phyloP scores from a whole-genome alignment of 768 basidiomycete genomes.

The Termitomyces heimii region DNA sequence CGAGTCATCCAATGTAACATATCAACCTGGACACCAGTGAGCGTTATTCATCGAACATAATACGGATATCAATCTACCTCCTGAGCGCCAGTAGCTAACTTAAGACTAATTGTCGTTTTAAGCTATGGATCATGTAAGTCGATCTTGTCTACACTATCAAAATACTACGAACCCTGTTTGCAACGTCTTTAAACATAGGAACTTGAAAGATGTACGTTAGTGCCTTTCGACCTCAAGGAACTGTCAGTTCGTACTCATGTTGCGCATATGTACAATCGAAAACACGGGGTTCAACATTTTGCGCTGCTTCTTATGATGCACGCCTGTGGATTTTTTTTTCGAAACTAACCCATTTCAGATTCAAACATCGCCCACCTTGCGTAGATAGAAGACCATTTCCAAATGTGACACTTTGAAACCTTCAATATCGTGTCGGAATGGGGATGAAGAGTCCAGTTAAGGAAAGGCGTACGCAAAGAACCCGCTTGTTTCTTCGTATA shows the following conservation, averaged over 20 bases:
- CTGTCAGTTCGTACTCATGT: constrained; percentile 7
- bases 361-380: constrained; percentile 3
- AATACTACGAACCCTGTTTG: constrained; percentile 10
- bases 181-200: constrained; percentile 13
- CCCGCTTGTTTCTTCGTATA: constrained; percentile 11
- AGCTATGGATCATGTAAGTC: background rate
- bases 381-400: constrained; percentile 11
- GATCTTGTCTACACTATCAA: background rate
- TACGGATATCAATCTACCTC: constrained; percentile 1
- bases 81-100: constrained; percentile 5
- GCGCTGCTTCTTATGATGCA: constrained; percentile 11
- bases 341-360: too few species aligned
- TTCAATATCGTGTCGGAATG: background rate
- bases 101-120: background rate
- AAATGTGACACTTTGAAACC: constrained; percentile 4
- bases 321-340: constrained; percentile 2
- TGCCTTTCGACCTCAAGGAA: background rate
- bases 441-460: too few species aligned
- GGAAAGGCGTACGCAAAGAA: constrained; percentile 8
- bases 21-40: constrained; percentile 8
- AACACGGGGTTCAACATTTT: constrained; percentile 17
- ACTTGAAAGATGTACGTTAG: constrained; percentile 5
- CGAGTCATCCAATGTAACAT: constrained; percentile 16
- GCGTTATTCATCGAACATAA: background rate
- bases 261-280: constrained; percentile 14